Evolutionary conservation across 2,329 filamentous ascomycete genomes (phyloP).

Genomic region (Phyllosticta citrichinensis): DNA sequence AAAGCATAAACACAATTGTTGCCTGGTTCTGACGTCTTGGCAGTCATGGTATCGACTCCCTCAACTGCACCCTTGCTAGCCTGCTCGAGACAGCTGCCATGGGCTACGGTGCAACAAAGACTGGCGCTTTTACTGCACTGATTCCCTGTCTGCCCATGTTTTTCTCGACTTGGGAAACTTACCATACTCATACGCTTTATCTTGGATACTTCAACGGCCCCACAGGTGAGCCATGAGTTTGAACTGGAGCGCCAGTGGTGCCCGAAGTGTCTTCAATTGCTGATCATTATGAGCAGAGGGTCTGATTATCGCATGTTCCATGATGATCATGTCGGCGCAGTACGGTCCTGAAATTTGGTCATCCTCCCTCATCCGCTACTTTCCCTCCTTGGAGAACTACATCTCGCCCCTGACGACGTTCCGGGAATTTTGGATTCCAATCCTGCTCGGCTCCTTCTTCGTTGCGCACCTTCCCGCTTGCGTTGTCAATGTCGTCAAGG

Average conservation of each 20-base stretch:
- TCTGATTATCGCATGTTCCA: slow-evolving; percentile 71
- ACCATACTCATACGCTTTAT: slow-evolving; percentile 95
- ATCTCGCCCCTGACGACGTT: slow-evolving; percentile 66
- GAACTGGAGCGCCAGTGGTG: not conserved
- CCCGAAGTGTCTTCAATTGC: not conserved
- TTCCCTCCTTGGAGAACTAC: slow-evolving; percentile 33
- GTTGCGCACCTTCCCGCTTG: slow-evolving; percentile 74
- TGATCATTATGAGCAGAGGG: slow-evolving; percentile 48
- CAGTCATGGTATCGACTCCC: slow-evolving; percentile 87
- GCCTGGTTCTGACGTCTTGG: not conserved
- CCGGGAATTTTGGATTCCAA: slow-evolving; percentile 75
- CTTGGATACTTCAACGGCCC: slow-evolving; percentile 95
- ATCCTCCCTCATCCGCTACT: slow-evolving; percentile 53
- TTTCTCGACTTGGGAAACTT: slow-evolving; percentile 99
- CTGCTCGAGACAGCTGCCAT: slow-evolving; percentile 87
- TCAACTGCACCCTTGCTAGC: slow-evolving; percentile 92
- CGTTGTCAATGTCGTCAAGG: slow-evolving; percentile 72
- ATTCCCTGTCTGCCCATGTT: slow-evolving; percentile 95
- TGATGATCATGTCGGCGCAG: slow-evolving; percentile 81
- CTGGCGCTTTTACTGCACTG: slow-evolving; percentile 84
- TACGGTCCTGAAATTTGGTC: slow-evolving; percentile 86
- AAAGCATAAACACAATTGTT: not conserved
- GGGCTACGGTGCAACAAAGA: slow-evolving; percentile 73
- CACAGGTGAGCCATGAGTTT: slow-evolving; percentile 40
- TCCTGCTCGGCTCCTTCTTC: slow-evolving; percentile 37